Evolutionary conservation across 169 alveolate genomes (phyloP).

Genomic region (Toxoplasma gondii): DNA sequence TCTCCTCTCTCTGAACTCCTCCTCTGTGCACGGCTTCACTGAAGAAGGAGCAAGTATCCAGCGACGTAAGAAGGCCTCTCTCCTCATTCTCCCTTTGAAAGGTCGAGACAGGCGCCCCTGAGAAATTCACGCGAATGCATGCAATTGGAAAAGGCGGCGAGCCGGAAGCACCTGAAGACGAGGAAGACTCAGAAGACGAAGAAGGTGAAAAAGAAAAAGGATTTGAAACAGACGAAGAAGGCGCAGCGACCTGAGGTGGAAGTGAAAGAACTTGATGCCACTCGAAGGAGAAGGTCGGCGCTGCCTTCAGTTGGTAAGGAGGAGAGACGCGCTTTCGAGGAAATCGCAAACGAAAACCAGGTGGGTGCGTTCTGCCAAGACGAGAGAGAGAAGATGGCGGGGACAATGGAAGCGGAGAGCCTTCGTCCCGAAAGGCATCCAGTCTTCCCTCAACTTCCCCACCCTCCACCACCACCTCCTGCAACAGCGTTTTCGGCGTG

Average conservation of each 20-base stretch:
- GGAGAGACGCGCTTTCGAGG: neutral
- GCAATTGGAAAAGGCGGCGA: neutral
- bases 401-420: neutral
- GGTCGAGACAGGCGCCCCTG: neutral
- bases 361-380: neutral
- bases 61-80: neutral
- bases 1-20: neutral
- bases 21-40: neutral
- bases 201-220: neutral
- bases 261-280: constrained; percentile 32
- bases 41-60: neutral
- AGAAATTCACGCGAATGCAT: neutral
- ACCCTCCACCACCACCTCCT: neutral
- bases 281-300: neutral
- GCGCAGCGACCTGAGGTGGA: neutral
- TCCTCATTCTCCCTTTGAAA: neutral
- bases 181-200: neutral
- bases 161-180: neutral
- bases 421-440: no score
- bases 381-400: neutral
- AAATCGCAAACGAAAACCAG: neutral
- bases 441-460: no score
- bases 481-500: neutral
- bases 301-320: neutral
- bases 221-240: neutral